phyloP scores from a whole-genome alignment of 345 rosid species.

The Eucalyptus lansdowneana region DNA sequence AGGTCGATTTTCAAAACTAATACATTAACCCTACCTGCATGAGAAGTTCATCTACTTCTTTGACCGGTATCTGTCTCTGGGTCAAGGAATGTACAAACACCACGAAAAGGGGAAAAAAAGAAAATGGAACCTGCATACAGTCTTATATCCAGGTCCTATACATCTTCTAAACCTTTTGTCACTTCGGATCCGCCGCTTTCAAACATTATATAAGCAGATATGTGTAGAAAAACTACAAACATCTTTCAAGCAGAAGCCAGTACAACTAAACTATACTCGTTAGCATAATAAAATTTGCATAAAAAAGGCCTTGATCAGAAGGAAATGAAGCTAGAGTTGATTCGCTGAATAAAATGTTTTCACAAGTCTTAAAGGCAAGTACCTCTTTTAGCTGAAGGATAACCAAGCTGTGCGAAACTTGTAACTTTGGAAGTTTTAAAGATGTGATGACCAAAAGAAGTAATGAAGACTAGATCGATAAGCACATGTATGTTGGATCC shows the following conservation, averaged over 20 bases:
- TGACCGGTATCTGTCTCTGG: background rate
- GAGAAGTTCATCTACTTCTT: background rate
- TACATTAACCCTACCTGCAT: background rate
- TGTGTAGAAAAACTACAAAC: background rate
- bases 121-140: background rate
- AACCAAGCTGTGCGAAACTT: background rate
- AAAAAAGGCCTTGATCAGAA: background rate
- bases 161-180: background rate
- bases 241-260: background rate
- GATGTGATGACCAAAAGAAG: background rate
- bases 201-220: background rate
- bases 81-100: background rate
- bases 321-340: background rate
- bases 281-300: background rate
- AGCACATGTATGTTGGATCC: background rate
- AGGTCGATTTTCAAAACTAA: background rate
- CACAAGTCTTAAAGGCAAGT: background rate
- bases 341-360: background rate
- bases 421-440: background rate
- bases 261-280: background rate
- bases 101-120: background rate
- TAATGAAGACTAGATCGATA: background rate
- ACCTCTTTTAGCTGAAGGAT: background rate
- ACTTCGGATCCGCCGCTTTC: background rate
- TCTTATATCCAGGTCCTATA: background rate